Evolutionary conservation across 1,139 yeast genomes (phyloP), one percentile per base, ranked within the genome.

Genomic region (Hyphopichia burtonii): DNA sequence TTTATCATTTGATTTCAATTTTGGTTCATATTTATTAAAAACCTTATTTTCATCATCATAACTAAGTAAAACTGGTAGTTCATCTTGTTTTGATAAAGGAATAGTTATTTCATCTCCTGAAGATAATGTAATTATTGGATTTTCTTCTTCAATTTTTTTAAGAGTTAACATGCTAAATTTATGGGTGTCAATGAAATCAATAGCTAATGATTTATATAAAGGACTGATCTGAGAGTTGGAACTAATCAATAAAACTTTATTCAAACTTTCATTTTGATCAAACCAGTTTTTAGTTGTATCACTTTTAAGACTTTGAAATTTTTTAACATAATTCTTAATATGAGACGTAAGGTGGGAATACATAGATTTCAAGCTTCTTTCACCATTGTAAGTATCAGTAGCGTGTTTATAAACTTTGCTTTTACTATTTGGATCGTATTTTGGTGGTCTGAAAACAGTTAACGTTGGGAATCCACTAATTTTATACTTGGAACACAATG

Each of bases 401-500:
- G 80, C 80, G 57, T 83, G 89, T 23, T 61, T 67, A 27, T 56
- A 48, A 31, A 41, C 37, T 30, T 40, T 41, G 3, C 36, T 43
- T 16, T 44, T 43, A 31, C 44, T 28, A 20, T 46, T 49, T 9
- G 47, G 45, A 40, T 70, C 68, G 40, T 74, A 63, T 55, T 84
- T 85, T n/a, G 90, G 87, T 2, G 97, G 94, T 56, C 93, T 77
- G 65, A 86, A 89, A 4, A 85, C 84, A 68, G 84, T 69, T 38
- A 91, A 59, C 0, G 96, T 85, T 3, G 98, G 98, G 61, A 77
- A 90, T 0, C 96, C 94, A 51, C 80, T 70, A 36, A 91, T 68
- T 40, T 76, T 72, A 59, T 86, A 76, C 45, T 74, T 66, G n/a
- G 82, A 67, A 66, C 98, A 93, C 4, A 91, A 59, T 22, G 68